Evolutionary conservation across 768 basidiomycete species (phyloP).

Genomic region (Collybia nuda): DNA sequence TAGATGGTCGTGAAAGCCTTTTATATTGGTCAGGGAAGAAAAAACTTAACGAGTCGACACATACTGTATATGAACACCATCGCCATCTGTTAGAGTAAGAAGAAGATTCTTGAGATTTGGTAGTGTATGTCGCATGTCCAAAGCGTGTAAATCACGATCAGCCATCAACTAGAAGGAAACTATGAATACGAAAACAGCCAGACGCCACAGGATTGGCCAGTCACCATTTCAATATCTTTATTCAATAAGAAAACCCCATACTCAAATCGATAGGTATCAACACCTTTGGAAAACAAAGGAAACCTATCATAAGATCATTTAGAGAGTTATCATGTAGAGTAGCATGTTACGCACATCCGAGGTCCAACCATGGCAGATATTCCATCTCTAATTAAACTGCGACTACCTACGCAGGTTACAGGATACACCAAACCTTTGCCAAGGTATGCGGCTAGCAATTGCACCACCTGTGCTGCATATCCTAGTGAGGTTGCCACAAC

Average conservation of each 20-base stretch:
- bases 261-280: slow-evolving; percentile 96
- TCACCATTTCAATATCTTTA: slow-evolving; percentile 94
- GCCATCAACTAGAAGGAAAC: slow-evolving; percentile 71
- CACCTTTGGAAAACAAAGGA: slow-evolving; percentile 90
- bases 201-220: slow-evolving; percentile 9
- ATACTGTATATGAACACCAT: slow-evolving; percentile 47
- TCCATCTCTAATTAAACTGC: slow-evolving; percentile 88
- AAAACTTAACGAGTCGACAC: slow-evolving; percentile 20
- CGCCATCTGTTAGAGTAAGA: slow-evolving; percentile 79
- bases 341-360: slow-evolving; percentile 66
- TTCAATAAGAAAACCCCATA: slow-evolving; percentile 97
- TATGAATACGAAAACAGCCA: too few species aligned
- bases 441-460: slow-evolving; percentile 77
- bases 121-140: slow-evolving; percentile 94
- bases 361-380: slow-evolving; percentile 96
- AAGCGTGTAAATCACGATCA: slow-evolving; percentile 81
- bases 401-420: slow-evolving; percentile 85
- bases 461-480: slow-evolving; percentile 84
- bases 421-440: slow-evolving; percentile 83
- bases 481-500: slow-evolving; percentile 87
- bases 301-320: slow-evolving; percentile 56
- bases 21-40: slow-evolving; percentile 17
- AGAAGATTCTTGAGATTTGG: slow-evolving; percentile 95
- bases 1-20: slow-evolving; percentile 15
- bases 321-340: slow-evolving; percentile 1